Conservation (phyloP, 1,284 basidiomycete species). For the Meira miltonrushii region DNA sequence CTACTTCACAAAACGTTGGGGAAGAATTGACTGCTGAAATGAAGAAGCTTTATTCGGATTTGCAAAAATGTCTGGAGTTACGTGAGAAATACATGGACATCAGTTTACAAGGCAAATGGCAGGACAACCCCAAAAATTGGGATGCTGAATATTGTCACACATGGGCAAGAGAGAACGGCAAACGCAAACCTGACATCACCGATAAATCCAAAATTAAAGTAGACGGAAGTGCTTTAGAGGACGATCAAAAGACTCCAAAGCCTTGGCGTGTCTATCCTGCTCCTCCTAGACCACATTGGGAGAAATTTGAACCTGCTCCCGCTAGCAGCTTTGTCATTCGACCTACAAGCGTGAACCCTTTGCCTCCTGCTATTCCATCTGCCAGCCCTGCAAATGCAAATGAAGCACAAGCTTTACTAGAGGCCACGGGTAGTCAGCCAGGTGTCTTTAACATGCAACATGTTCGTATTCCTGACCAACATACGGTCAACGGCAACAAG, state of each 20-base stretch:
- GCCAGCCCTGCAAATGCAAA: constrained; percentile 47
- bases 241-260: constrained; percentile 26
- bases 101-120: constrained; percentile 40
- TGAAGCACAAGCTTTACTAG: constrained; percentile 46
- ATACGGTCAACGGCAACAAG: constrained; percentile 21
- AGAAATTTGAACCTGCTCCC: constrained; percentile 48
- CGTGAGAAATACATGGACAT: constrained; percentile 50
- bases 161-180: constrained; percentile 9
- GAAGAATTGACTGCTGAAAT: constrained; percentile 38
- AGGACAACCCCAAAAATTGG: constrained; percentile 53
- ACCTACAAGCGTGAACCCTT: constrained; percentile 34
- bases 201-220: constrained; percentile 32
- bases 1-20: not conserved
- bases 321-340: constrained; percentile 45
- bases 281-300: constrained; percentile 51
- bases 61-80: constrained; percentile 45
- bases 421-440: constrained; percentile 47
- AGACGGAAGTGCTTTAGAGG: constrained; percentile 38
- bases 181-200: not conserved
- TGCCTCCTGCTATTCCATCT: constrained; percentile 44
- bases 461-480: constrained; percentile 31
- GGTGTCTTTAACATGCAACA: constrained; percentile 40
- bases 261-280: constrained; percentile 51
- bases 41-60: constrained; percentile 32
- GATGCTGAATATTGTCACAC: constrained; percentile 46